Percentiles rank a stretch among this genome's conserved stretches.
Evolutionary conservation across 345 rosid genomes (phyloP).

Genomic region (Citrus trifoliata): DNA sequence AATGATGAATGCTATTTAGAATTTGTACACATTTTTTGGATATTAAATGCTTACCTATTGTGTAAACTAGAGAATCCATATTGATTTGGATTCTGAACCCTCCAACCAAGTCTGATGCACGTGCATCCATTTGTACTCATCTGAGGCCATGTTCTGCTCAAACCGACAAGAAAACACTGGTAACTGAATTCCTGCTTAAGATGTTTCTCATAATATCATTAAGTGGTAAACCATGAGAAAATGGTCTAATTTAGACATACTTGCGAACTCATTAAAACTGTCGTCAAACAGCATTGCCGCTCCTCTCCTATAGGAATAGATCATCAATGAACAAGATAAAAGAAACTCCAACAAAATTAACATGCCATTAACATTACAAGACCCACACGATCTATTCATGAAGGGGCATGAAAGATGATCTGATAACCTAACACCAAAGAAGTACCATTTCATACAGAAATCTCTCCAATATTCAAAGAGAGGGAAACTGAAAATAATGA

Average conservation of each 20-base stretch:
- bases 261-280: slow-evolving; percentile 42
- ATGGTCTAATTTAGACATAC: slow-evolving; percentile 17
- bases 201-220: not conserved
- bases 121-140: slow-evolving; percentile 35
- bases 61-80: slow-evolving; percentile 34
- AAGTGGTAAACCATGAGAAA: not conserved
- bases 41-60: not conserved
- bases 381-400: not conserved
- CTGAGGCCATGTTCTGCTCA: slow-evolving; percentile 15
- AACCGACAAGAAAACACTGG: not conserved
- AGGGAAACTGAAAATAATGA: not conserved
- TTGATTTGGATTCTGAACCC: slow-evolving; percentile 28
- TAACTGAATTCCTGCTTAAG: not conserved
- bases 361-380: not conserved
- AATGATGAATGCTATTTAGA: not conserved
- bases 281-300: slow-evolving; percentile 37
- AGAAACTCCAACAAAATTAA: not conserved
- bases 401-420: not conserved
- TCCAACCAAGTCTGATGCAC: slow-evolving; percentile 72
- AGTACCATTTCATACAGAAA: too few species aligned
- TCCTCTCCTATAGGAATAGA: slow-evolving; percentile 26
- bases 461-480: not conserved
- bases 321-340: not conserved
- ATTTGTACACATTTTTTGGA: too few species aligned
- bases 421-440: not conserved